Evolutionary conservation across 139 green algal species (phyloP).

Genomic region (Astrephomene gubernaculifera): DNA sequence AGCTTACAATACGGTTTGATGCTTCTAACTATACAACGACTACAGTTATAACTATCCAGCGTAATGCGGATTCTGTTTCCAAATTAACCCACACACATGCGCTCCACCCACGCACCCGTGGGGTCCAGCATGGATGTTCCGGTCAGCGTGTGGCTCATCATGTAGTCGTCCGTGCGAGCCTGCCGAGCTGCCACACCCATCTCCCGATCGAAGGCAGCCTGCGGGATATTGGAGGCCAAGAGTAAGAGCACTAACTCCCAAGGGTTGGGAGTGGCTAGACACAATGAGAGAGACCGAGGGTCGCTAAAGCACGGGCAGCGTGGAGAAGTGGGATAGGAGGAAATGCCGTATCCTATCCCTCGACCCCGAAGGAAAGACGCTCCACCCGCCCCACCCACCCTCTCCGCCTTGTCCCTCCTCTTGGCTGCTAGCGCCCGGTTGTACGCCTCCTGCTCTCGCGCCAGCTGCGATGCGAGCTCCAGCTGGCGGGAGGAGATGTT

Average conservation of each 20-base stretch:
- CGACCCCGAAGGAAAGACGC: neutral
- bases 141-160: slow-evolving; percentile 57
- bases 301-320: neutral
- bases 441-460: slow-evolving; percentile 60
- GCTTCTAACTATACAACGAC: too few relatives aligned
- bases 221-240: too few relatives aligned
- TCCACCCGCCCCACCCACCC: neutral
- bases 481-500: slow-evolving; percentile 53
- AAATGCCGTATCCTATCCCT: too few relatives aligned
- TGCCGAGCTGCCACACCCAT: slow-evolving; percentile 60
- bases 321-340: neutral
- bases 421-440: slow-evolving; percentile 25
- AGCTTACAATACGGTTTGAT: too few relatives aligned
- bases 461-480: slow-evolving; percentile 54
- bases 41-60: too few relatives aligned
- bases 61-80: too few relatives aligned
- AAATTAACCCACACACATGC: too few relatives aligned
- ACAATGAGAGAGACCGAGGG: neutral
- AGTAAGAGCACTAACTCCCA: too few relatives aligned
- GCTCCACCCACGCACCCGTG: slow-evolving; percentile 56
- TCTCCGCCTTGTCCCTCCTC: slow-evolving; percentile 18
- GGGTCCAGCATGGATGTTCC: slow-evolving; percentile 64
- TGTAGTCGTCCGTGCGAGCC: slow-evolving; percentile 63
- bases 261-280: neutral
- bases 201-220: slow-evolving; percentile 64